These are phyloP conservation scores for Suhomyces sp. DNA, from an alignment of 805 yeast genomes.

Conservation along the genomic window DNA sequence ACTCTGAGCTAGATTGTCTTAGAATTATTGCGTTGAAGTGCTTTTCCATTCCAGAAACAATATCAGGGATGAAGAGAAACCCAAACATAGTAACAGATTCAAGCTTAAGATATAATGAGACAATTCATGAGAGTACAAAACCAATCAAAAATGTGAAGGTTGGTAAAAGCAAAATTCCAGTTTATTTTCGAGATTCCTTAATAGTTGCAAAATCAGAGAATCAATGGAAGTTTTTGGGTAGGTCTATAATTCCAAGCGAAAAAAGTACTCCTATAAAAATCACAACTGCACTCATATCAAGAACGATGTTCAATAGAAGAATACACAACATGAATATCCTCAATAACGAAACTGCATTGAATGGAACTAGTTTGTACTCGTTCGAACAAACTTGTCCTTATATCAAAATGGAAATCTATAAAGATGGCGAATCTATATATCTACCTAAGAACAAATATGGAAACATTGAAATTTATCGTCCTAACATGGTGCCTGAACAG, in stretches of 20 bases:
- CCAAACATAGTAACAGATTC: slow-evolving; percentile 26
- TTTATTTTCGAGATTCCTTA: slow-evolving; percentile 22
- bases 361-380: slow-evolving; percentile 21
- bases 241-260: slow-evolving; percentile 24
- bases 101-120: slow-evolving; percentile 29
- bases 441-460: slow-evolving; percentile 33
- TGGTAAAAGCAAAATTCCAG: slow-evolving; percentile 9
- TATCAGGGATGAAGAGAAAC: slow-evolving; percentile 25
- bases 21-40: slow-evolving; percentile 22
- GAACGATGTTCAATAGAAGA: slow-evolving; percentile 23
- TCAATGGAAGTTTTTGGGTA: slow-evolving; percentile 36
- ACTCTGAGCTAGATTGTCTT: slow-evolving; percentile 21
- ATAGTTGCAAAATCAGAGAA: slow-evolving; percentile 30
- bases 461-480: slow-evolving; percentile 29
- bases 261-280: slow-evolving; percentile 18
- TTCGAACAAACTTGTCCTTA: slow-evolving; percentile 31
- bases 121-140: slow-evolving; percentile 11
- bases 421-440: slow-evolving; percentile 3
- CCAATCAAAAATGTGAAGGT: slow-evolving; percentile 17
- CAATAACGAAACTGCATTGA: slow-evolving; percentile 18
- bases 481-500: slow-evolving; percentile 29
- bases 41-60: slow-evolving; percentile 22
- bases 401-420: slow-evolving; percentile 12
- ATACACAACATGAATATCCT: slow-evolving; percentile 17
- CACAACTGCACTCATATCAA: slow-evolving; percentile 17